These are phyloP conservation scores for Samsoniella hepiali DNA, from an alignment of 2,329 filamentous ascomycete genomes.

Conservation along the genomic window DNA sequence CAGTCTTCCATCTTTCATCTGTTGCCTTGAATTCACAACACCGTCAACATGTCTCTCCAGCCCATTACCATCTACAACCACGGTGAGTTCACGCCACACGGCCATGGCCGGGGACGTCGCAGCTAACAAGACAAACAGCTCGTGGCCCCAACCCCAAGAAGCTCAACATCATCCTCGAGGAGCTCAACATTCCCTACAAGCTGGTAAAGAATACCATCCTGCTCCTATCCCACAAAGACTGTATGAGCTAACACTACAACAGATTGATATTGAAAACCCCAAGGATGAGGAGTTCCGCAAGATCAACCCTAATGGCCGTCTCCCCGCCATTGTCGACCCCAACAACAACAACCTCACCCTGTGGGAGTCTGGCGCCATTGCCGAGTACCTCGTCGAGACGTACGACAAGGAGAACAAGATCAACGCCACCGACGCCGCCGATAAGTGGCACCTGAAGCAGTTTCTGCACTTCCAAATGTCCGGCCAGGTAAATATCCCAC, in stretches of 20 bases:
- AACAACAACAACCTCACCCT: conserved; percentile 22
- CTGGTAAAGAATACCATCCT: conserved; percentile 20
- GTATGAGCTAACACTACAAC: background rate
- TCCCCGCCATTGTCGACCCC: conserved; percentile 23
- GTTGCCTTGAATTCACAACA: background rate
- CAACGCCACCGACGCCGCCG: conserved; percentile 16
- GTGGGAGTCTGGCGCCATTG: conserved; percentile 26
- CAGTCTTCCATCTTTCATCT: background rate
- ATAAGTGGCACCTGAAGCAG: conserved; percentile 26
- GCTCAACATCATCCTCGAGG: conserved; percentile 25
- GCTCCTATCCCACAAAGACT: background rate
- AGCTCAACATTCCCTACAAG: conserved; percentile 25
- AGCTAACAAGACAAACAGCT: conserved; percentile 8
- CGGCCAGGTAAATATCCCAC: conserved; percentile 9
- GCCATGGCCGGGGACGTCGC: background rate
- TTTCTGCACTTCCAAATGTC: conserved; percentile 27
- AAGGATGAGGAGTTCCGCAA: conserved; percentile 15
- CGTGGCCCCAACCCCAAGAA: conserved; percentile 20
- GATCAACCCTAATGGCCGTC: conserved; percentile 23
- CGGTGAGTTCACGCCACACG: background rate
- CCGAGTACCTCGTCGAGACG: conserved; percentile 22
- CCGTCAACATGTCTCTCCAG: conserved; percentile 17
- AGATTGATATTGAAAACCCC: conserved; percentile 5
- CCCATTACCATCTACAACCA: conserved; percentile 18
- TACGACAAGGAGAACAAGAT: conserved; percentile 23